Percentiles rank a stretch among this genome's conserved stretches.
These are phyloP conservation scores for Phaseolus lunatus DNA, from an alignment of 306 rosid species.

Conservation along the genomic window DNA sequence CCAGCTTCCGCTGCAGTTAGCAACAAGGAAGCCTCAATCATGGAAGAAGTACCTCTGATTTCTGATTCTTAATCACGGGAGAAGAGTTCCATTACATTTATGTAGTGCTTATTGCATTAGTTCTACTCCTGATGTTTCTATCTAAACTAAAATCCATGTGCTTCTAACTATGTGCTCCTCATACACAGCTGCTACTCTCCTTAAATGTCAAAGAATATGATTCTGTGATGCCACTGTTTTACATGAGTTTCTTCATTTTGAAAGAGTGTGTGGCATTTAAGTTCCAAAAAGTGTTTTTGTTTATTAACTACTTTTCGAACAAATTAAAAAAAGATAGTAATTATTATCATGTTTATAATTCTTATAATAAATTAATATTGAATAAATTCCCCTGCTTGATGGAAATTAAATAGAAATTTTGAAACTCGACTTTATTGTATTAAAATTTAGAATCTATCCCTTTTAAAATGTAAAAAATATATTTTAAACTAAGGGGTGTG, in stretches of 20 bases:
- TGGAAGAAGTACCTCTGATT: slow-evolving; percentile 36
- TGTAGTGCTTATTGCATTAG: background rate
- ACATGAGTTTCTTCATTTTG: background rate
- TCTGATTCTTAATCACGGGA: slow-evolving; percentile 53
- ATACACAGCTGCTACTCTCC: background rate
- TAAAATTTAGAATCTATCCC: too few species aligned
- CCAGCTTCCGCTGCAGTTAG: slow-evolving; percentile 38
- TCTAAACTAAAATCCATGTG: background rate
- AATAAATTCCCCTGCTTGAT: too few species aligned
- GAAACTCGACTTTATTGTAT: too few species aligned
- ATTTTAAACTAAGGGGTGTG: too few species aligned
- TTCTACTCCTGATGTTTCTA: slow-evolving; percentile 11
- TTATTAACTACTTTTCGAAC: background rate
- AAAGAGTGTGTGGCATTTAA: background rate
- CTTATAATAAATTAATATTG: too few species aligned
- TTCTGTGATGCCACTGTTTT: slow-evolving; percentile 7
- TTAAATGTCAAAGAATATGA: background rate
- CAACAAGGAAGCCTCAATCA: slow-evolving; percentile 38
- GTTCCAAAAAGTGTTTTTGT: too few species aligned
- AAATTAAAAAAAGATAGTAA: too few species aligned
- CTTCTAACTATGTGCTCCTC: background rate
- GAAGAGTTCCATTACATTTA: background rate
- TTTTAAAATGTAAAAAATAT: too few species aligned
- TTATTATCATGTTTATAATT: too few species aligned
- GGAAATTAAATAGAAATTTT: too few species aligned